Evolutionary conservation across 2,329 filamentous ascomycete genomes (phyloP).

Genomic region (Dendrostoma leiphaemia): DNA sequence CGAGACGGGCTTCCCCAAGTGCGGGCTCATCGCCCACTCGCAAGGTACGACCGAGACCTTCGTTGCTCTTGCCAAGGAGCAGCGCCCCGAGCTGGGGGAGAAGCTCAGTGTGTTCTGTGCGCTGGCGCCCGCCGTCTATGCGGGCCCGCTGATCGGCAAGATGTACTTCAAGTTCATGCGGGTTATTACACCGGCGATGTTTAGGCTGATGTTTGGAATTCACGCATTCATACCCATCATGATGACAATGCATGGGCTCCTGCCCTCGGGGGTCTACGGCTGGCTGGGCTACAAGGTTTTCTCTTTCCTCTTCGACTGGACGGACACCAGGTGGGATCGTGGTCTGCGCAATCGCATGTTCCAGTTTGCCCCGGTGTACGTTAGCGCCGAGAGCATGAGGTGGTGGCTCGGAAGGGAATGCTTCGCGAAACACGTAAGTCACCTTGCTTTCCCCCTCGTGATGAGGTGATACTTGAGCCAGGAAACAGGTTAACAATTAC

Average conservation of each 20-base stretch:
- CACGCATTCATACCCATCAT: constrained; percentile 92
- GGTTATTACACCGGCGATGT: constrained; percentile 71
- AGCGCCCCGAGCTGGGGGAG: constrained; percentile 78
- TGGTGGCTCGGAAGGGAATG: constrained; percentile 79
- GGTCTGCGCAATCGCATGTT: constrained; percentile 80
- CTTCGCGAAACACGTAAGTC: constrained; percentile 41
- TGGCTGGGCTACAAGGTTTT: constrained; percentile 86
- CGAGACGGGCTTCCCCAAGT: constrained; percentile 79
- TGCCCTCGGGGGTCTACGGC: constrained; percentile 71
- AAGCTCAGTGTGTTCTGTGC: constrained; percentile 89
- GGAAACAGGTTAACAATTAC: neutral
- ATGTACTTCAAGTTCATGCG: constrained; percentile 93
- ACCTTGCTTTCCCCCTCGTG: neutral
- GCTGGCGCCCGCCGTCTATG: constrained; percentile 86
- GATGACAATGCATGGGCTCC: constrained; percentile 73
- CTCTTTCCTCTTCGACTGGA: constrained; percentile 86
- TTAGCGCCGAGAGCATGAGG: constrained; percentile 84
- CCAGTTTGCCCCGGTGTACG: constrained; percentile 88
- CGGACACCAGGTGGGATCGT: constrained; percentile 79
- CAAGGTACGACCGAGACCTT: constrained; percentile 90
- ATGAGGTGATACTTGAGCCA: too few species aligned
- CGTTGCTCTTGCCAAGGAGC: constrained; percentile 84
- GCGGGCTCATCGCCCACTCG: constrained; percentile 82
- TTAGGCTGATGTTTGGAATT: constrained; percentile 82
- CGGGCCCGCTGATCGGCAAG: constrained; percentile 80